These are phyloP conservation scores for Daldinia bambusicola DNA, from an alignment of 495 filamentous ascomycete genomes.

Conservation along the genomic window DNA sequence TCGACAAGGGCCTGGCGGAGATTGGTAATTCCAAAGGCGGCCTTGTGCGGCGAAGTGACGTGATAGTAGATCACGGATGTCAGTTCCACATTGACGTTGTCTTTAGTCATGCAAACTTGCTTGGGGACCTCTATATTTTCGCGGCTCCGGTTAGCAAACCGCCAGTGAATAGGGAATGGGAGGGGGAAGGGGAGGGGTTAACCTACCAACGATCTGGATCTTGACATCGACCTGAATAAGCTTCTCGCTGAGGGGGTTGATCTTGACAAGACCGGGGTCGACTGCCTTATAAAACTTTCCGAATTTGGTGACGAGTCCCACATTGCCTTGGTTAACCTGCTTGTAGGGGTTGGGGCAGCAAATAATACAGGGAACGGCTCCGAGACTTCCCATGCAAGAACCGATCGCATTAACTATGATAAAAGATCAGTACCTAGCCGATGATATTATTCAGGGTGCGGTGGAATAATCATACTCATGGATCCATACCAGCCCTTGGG, in stretches of 20 bases:
- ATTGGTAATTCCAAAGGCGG: slow-evolving; percentile 96
- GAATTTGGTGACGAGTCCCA: slow-evolving; percentile 94
- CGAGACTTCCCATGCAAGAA: slow-evolving; percentile 77
- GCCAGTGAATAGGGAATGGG: not conserved
- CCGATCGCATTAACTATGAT: slow-evolving; percentile 78
- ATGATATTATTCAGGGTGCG: not conserved
- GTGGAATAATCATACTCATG: slow-evolving; percentile 72
- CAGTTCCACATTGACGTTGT: slow-evolving; percentile 93
- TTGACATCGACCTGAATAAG: slow-evolving; percentile 96
- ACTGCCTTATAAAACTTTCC: slow-evolving; percentile 97
- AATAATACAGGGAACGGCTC: slow-evolving; percentile 93
- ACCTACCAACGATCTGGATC: slow-evolving; percentile 91
- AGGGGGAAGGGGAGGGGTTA: not conserved
- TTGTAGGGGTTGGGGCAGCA: slow-evolving; percentile 97
- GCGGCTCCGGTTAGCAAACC: slow-evolving; percentile 2
- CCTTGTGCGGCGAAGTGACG: slow-evolving; percentile 93
- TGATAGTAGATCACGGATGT: slow-evolving; percentile 99
- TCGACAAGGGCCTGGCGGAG: slow-evolving; percentile 94
- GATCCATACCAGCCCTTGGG: slow-evolving; percentile 89
- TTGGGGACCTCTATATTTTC: slow-evolving; percentile 79
- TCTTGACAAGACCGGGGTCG: slow-evolving; percentile 95
- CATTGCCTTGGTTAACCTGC: slow-evolving; percentile 89
- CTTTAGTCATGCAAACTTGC: slow-evolving; percentile 99
- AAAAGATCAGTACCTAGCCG: slow-evolving; percentile 10
- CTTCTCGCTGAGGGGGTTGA: slow-evolving; percentile 94